Base-by-base conservation (phyloP, 257 asterid genomes). In the Jasminum sambac region DNA sequence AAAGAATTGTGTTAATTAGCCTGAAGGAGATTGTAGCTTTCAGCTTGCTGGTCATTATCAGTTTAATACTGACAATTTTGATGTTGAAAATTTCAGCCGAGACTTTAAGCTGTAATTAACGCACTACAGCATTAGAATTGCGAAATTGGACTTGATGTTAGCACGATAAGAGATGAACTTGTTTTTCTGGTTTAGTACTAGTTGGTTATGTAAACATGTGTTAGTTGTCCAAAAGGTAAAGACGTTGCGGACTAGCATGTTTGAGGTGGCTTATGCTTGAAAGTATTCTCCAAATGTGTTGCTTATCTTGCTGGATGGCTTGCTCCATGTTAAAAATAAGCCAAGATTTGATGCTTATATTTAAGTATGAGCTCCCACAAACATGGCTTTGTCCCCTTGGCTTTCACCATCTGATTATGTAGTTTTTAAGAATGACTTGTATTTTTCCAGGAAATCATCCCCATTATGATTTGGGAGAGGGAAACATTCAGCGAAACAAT, bases 401-500 rank as follows among this genome's bases (percentile, higher is more conserved):
- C n/a, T 30, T 30, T 30, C 36, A 30, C 61, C 17, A 19, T 23
- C 24, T n/a, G 58, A n/a, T 48, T 9, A 48, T 48, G 6, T 48
- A 48, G 24, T n/a, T 52, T 52, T 26, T 52, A 26, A 52, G 61
- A 4, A 10, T 2, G 30, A 8, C 30, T 21, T 73, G 36, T 68
- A 37, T 44, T 48, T 76, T 36, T 69, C 39, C 84, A 89, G 93
- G 95, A 86, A 81, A 76, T 90, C 69, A 87, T 90, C 64, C 97
- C 96, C 60, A 7, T 85, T 17, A 74, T 91, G 71, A 82, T 76
- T 72, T 91, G 97, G 96, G 95, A 82, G 84, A 82, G 80, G 71
- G 67, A 74, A 58, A 84, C 95, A 39, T 89, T 91, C 85, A 91
- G 93, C 80, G 69, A 79, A 70, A 64, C 85, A 26, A 77, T 70